Conservation (phyloP, 495 filamentous ascomycete species). For the Aspergillus cavernicola region DNA sequence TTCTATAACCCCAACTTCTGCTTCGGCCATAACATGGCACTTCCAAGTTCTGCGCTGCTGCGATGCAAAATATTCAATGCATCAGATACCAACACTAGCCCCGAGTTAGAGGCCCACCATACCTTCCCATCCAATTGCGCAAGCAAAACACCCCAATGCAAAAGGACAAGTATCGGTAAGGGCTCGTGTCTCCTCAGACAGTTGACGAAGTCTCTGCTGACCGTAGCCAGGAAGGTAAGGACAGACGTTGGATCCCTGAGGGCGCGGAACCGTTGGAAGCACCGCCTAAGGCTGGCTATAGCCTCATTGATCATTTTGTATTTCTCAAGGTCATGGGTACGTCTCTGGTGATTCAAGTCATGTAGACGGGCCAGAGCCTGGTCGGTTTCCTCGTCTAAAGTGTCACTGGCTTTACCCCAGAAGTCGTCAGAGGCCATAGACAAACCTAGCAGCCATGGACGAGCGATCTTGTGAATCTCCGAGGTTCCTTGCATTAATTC, state of each 20-base stretch:
- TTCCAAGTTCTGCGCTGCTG: no score
- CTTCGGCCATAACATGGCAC: no score
- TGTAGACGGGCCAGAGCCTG: not conserved
- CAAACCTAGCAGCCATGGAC: not conserved
- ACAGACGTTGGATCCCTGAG: not conserved
- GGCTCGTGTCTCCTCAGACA: not conserved
- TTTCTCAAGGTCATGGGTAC: not conserved
- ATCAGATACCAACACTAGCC: not conserved
- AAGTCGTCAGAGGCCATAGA: not conserved
- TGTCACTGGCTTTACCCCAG: not conserved
- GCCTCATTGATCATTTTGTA: not conserved
- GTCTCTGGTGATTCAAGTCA: not conserved
- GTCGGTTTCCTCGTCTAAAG: not conserved
- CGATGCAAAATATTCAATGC: not conserved
- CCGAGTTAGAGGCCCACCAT: not conserved
- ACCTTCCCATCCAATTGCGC: not conserved
- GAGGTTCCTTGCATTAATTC: not conserved
- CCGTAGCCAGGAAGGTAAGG: not conserved
- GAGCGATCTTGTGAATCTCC: not conserved
- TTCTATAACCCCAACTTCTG: no score
- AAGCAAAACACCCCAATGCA: not conserved
- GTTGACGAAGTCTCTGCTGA: not conserved
- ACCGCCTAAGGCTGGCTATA: not conserved
- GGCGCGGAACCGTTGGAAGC: not conserved
- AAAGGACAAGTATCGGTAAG: not conserved